These are phyloP conservation scores for Meyerozyma elateridarum DNA, from an alignment of 1,139 yeast species.

Conservation along the genomic window DNA sequence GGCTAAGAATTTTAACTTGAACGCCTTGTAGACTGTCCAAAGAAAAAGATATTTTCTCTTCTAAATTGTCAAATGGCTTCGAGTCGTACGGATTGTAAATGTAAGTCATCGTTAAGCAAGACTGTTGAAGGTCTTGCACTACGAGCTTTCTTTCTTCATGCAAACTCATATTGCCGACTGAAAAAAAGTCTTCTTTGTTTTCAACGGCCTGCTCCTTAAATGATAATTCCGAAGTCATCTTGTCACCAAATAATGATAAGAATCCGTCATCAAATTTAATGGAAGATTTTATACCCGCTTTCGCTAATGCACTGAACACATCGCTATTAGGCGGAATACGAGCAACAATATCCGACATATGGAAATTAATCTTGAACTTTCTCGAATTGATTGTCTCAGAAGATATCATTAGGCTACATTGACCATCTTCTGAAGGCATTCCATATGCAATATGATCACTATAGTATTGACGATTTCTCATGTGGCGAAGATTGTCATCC, in stretches of 20 bases:
- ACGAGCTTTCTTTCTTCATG: not conserved
- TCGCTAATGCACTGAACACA: conserved; percentile 14
- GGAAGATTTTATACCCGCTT: not conserved
- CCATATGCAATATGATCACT: conserved; percentile 28
- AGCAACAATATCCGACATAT: conserved; percentile 40
- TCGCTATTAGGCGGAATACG: conserved; percentile 25
- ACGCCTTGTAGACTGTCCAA: conserved; percentile 26
- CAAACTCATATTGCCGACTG: conserved; percentile 15
- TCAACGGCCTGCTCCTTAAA: conserved; percentile 14
- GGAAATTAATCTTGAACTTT: conserved; percentile 32
- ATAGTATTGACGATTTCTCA: conserved; percentile 22
- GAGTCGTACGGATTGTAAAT: conserved; percentile 29
- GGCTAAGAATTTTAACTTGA: conserved; percentile 20
- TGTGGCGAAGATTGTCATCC: conserved; percentile 25
- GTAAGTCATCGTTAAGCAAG: conserved; percentile 37
- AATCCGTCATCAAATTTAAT: conserved; percentile 8
- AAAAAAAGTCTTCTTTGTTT: conserved; percentile 8
- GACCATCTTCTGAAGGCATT: conserved; percentile 14
- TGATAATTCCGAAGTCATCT: conserved; percentile 10
- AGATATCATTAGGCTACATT: conserved; percentile 25
- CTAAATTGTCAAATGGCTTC: conserved; percentile 28
- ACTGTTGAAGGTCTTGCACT: conserved; percentile 7
- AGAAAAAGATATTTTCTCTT: conserved; percentile 20
- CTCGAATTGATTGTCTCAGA: conserved; percentile 30
- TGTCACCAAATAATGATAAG: conserved; percentile 11